Base-by-base conservation (phyloP, 805 yeast genomes). In the Candida nanaspora region DNA sequence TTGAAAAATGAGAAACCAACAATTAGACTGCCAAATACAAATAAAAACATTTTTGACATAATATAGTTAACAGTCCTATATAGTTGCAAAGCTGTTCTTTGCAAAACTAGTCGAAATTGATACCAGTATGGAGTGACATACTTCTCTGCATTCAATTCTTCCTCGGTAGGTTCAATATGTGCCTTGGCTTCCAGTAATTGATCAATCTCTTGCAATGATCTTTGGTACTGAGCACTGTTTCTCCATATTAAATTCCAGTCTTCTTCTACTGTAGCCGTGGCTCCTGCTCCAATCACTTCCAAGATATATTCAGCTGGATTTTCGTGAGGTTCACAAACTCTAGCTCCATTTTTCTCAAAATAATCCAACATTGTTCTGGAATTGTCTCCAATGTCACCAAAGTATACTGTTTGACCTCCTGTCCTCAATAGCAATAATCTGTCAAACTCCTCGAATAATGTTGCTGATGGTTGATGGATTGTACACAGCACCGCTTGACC, bases 261-360 rank as follows among this genome's bases (percentile, higher is more conserved):
- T 38, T 69, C 72, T 23, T 61, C 53, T 15, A 72, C 75, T 40
- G 63, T 53, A 3, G 86, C 80, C 25, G 86, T 81, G 3, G 91
- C 86, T 55, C 86, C 89, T 28, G 91, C 89, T 45, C 91, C 91
- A 59, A 84, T 80, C 43, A 78, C 77, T 45, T 80, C 80, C 50
- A 82, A 63, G 61, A 82, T 78, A 65, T 80, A 82, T 59, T 82
- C 89, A 28, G 88, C 88, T 22, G 89, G 88, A 48, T 82, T 82
- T 41, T 78, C 87, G 29, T 65, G 61, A 11, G 59, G 59, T 27
- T 64, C 69, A 66, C 93, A 84, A 40, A 72, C 69, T 44, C 79
- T 74, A 33, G 89, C 87, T 29, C 95, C 78, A 46, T 68, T 52
- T 15, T 51, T 53, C 51, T 71, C 77, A 47, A 74, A 73, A 52